A percentile compares a stretch with the other conserved stretches of the same genome.
Conservation (phyloP, 805 yeast species). For the Ogataea parapolymorpha region DNA sequence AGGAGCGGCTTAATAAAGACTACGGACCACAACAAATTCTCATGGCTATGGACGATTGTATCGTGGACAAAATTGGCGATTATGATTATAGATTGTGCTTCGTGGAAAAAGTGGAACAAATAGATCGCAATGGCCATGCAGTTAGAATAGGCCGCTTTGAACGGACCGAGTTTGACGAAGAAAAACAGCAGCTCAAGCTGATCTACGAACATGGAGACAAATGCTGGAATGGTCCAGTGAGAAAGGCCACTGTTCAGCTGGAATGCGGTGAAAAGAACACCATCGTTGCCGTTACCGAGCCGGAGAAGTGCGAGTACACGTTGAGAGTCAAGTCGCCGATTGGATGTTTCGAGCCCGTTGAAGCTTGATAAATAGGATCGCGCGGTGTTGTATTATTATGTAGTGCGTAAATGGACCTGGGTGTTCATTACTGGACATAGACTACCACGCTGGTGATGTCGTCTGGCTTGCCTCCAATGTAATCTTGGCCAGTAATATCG, state of each 20-base stretch:
- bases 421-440: conserved; percentile 40
- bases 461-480: conserved; percentile 92
- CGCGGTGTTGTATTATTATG: background rate
- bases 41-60: conserved; percentile 48
- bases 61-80: conserved; percentile 55
- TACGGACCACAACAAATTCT: conserved; percentile 67
- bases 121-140: conserved; percentile 40
- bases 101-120: conserved; percentile 56
- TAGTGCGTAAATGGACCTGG: background rate
- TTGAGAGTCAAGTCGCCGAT: conserved; percentile 48
- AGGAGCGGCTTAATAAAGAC: conserved; percentile 19
- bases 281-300: conserved; percentile 72
- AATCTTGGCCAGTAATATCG: conserved; percentile 60
- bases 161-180: conserved; percentile 12
- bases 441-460: conserved; percentile 84
- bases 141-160: conserved; percentile 50
- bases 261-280: conserved; percentile 61
- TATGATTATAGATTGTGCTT: conserved; percentile 66
- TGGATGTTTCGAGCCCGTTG: conserved; percentile 35
- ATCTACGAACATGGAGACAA: conserved; percentile 60
- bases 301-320: conserved; percentile 80
- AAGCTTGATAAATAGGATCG: background rate
- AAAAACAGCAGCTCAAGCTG: conserved; percentile 15
- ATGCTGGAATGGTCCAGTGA: conserved; percentile 93
- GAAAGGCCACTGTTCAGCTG: conserved; percentile 63